Evolutionary conservation across 129 eudicot species (phyloP), one percentile per base, ranked within the genome.

Genomic region (Lactuca saligna): DNA sequence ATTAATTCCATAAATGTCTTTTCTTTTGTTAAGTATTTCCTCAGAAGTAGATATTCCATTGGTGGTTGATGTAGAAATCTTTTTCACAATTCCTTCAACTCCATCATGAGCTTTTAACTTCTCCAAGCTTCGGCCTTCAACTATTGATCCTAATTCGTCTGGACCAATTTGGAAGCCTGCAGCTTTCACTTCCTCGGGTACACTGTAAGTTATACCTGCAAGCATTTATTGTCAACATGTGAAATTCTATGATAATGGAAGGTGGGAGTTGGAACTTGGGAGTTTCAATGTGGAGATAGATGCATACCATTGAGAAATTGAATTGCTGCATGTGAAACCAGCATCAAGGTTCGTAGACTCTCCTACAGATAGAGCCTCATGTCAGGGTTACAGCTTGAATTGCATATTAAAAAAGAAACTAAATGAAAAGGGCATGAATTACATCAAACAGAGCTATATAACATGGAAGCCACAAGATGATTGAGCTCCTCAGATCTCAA

Each of bases 291-390:
- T 32, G 8, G 50, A 48, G 64, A 61, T 50, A 48, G 64, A 61
- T 50, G n/a, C 79, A 39, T 76, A 91, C 97, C 96, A 59, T 80
- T 87, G n/a, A 91, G 84, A 67, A 91, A 91, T 48, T 90, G 88
- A 74, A 91, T 86, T 51, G 97, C 97, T 65, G 97, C 97, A 83
- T 91, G 95, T 13, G 96, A 91, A 82, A 91, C 96, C 85, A 91
- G 82, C 68, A 91, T 84, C 61, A 93, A 93, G 69, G 90, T 79
- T 83, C 97, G 83, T 66, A 91, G 85, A 81, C 85, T 91, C 77
- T 91, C 97, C 97, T 91, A 57, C 77, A 84, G 59, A 17, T 56
- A 9, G 3, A 15, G 56, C 49, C 54, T 49, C 58, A 68, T 25
- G 39, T 32, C 49, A 35, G 75, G 17, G 61, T 57, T 60, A 75